Evolutionary conservation across 2,329 filamentous ascomycete species (phyloP).

Genomic region (Neonectria coccinea): DNA sequence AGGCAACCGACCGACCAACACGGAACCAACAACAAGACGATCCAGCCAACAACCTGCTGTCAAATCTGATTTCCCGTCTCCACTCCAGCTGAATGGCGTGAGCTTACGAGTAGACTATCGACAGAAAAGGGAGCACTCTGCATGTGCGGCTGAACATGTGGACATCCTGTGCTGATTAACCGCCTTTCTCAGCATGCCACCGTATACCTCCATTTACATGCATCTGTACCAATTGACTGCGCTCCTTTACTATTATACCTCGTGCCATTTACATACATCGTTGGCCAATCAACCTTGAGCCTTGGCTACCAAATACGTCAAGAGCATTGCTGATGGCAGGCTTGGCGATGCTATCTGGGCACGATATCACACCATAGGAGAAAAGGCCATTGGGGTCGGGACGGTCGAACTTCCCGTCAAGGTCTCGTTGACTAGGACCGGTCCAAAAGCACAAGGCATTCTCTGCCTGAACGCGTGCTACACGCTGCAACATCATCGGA

Average conservation of each 20-base stretch:
- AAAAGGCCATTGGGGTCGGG: no score
- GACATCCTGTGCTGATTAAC: not conserved
- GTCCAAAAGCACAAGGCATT: no score
- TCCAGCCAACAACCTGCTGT: not conserved
- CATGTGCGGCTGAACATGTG: not conserved
- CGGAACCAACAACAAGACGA: no score
- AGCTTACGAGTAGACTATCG: not conserved
- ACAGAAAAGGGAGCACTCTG: not conserved
- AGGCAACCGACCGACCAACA: not conserved
- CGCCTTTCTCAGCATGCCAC: no score
- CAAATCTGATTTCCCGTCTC: not conserved
- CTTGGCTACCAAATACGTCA: conserved; percentile 13
- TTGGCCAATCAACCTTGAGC: not conserved
- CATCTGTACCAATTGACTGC: no score
- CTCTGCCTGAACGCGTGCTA: no score
- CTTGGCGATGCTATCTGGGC: conserved; percentile 15
- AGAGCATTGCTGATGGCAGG: not conserved
- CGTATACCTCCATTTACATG: no score
- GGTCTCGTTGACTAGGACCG: no score
- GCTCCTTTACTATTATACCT: not conserved
- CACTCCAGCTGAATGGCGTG: not conserved
- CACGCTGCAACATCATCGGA: no score
- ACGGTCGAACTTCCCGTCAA: no score
- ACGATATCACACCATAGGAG: not conserved
- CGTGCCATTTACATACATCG: not conserved